Evolutionary conservation across 306 rosid genomes (phyloP), one percentile per base, ranked within the genome.

Genomic region (Rubus idaeus): DNA sequence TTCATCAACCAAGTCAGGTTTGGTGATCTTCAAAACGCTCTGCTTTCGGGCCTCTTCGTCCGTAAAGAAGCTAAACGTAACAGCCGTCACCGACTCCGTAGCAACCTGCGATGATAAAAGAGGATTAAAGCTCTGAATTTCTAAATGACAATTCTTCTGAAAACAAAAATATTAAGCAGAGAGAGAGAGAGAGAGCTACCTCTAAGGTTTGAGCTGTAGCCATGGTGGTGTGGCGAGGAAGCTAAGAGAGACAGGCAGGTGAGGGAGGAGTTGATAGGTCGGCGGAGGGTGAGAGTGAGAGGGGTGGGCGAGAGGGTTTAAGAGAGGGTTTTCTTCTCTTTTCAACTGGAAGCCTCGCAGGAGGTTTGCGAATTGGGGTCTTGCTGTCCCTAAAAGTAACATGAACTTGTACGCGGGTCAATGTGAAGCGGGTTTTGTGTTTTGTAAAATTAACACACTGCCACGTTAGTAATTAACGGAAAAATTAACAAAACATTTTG

Each of bases 1-100:
- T 3, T 16, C 2, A 46, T 89, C 86, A 6, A 86, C 73, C 63
- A 89, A 75, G 23, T 62, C 64, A 12, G 92, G 80, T 37, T 49
- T 83, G 8, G 88, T 84, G 40, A 92, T 64, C 79, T 87, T 92
- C 12, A 86, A 82, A 56, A 76, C 73, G 39, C 98, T 95, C 21
- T 77, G 91, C 80, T 52, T 74, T 1, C 73, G 88, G 46, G 88
- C 76, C 79, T 92, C 98, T 12, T 87, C 87, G 40, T 75, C 79
- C 2, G 96, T 86, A 18, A 85, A 67, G 85, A 95, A 92, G 73
- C 96, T 79, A 83, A 92, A 95, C 4, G 78, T 80, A 18, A 95
- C 91, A 1, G 84, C 83, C 81, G 87, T 80, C 1, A 90, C 88
- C 30, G 81, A 73, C 71, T 88, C 87, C 6, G 97, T 81, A 8